These are phyloP conservation scores for Plectosphaerella cucumerina DNA, from an alignment of 2,329 filamentous ascomycete genomes.

Conservation along the genomic window DNA sequence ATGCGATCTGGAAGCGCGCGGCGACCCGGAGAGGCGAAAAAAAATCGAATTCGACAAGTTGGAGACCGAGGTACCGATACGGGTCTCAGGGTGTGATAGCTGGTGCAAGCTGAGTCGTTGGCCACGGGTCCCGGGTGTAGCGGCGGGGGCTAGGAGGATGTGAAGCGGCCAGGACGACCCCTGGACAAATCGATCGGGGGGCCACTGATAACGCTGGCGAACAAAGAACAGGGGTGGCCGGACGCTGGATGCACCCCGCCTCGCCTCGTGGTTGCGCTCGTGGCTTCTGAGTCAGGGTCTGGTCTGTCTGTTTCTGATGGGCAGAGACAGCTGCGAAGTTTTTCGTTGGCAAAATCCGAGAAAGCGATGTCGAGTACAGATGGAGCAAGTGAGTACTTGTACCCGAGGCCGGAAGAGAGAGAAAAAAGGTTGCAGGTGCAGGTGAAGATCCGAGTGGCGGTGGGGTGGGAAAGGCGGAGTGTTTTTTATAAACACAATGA, in stretches of 20 bases:
- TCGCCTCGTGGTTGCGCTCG: too few species aligned
- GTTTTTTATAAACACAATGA: neutral
- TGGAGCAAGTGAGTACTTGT: neutral
- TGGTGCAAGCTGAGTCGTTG: neutral
- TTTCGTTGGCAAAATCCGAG: neutral
- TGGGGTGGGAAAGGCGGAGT: neutral
- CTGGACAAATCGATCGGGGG: neutral
- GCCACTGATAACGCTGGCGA: neutral
- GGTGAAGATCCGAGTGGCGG: neutral
- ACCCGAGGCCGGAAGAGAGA: neutral
- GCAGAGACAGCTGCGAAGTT: neutral
- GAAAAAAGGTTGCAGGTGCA: neutral
- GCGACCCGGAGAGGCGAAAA: neutral
- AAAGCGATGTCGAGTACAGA: neutral
- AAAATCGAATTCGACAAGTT: neutral
- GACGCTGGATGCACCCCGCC: too few species aligned
- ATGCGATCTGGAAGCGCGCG: too few species aligned
- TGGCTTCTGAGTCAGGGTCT: neutral
- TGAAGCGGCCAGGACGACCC: neutral
- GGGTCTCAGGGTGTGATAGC: neutral
- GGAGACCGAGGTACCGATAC: neutral
- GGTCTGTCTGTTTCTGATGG: neutral
- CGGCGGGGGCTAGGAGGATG: neutral
- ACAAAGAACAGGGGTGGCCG: neutral
- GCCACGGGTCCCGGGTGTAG: neutral